Evolutionary conservation across 208 protist species (phyloP).

Genomic region (Acanthamoeba lenticulata): DNA sequence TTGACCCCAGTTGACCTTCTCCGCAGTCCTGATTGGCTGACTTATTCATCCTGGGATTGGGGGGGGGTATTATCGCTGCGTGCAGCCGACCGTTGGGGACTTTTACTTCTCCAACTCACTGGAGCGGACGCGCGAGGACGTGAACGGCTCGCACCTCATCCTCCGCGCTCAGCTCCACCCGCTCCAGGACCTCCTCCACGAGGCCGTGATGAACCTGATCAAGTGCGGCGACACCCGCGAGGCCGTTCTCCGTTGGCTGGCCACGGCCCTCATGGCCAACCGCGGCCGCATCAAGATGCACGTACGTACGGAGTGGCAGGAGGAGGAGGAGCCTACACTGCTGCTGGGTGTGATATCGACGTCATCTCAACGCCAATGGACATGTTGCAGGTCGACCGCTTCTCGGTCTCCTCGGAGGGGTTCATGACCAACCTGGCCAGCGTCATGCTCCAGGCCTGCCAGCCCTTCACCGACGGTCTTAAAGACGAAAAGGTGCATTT

Average conservation of each 20-base stretch:
- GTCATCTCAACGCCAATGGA: no score
- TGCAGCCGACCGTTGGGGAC: background rate
- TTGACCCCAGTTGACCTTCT: background rate
- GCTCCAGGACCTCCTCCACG: background rate
- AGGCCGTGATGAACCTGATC: background rate
- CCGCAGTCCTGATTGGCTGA: background rate
- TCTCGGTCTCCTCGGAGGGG: slow-evolving; percentile 8
- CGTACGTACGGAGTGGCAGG: background rate
- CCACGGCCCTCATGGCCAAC: background rate
- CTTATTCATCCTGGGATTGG: background rate
- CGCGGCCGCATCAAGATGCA: slow-evolving; percentile 21
- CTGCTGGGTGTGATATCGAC: no score
- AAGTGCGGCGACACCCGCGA: slow-evolving; percentile 48
- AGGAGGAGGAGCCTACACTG: background rate
- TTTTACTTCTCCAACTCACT: slow-evolving; percentile 33
- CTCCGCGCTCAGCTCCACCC: slow-evolving; percentile 8
- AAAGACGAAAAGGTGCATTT: slow-evolving; percentile 27
- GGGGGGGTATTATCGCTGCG: background rate
- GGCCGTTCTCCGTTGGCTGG: background rate
- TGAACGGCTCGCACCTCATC: background rate
- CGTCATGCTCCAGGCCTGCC: background rate
- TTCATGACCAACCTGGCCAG: slow-evolving; percentile 32
- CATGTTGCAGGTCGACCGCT: slow-evolving; percentile 44
- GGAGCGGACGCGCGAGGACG: background rate
- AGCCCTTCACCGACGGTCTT: slow-evolving; percentile 56